Base-by-base conservation (phyloP, 2,329 filamentous ascomycete genomes). In the Ciborinia camelliae region DNA sequence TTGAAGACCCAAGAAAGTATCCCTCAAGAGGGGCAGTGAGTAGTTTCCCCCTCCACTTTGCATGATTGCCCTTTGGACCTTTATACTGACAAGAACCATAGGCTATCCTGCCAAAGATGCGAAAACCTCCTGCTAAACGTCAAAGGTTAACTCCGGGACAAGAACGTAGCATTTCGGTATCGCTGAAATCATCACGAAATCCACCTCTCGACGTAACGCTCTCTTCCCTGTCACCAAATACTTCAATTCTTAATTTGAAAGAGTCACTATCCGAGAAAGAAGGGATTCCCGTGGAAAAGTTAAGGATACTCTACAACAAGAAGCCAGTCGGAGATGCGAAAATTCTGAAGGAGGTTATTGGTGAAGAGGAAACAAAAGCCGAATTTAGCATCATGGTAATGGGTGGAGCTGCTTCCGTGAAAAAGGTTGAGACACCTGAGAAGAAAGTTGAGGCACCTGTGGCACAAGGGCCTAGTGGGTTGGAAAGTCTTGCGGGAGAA, bases 341-440 rank as follows among this genome's bases (percentile, higher is more conserved):
- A 79, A 86, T 90, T 0, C 78, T 97, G 7, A 85, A 85, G 64
- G 93, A 97, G 65, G 75, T 96, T 0, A 70, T 93, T 1, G 81
- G 81, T 0, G 81, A 84, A 4, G 85, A 84, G 52, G 81, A 71
- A 70, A 77, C 71, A 1, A 81, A 79, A 14, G 81, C 94, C 0
- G 92, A 97, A 76, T 88, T 98, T 68, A 86, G 86, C 1, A 84
- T 97, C 63, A 98, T 98, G 92, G 83, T 97, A 26, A 86, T 97
- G 75, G 90, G 90, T 3, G 92, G 91, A 18, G 85, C 82, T 28
- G 78, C 79, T 30, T 76, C 77, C n/a, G 71, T 79, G 47, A 78
- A 78, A 39, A 79, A 78, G 65, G 71, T 73, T 60, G 71, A 74
- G 58, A 73, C 68, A 32, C 78, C 78, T 63, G 72, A 74, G 64